These are phyloP conservation scores for Phaeosphaeriaceae sp. DNA, from an alignment of 2,329 filamentous ascomycete genomes.

Conservation along the genomic window DNA sequence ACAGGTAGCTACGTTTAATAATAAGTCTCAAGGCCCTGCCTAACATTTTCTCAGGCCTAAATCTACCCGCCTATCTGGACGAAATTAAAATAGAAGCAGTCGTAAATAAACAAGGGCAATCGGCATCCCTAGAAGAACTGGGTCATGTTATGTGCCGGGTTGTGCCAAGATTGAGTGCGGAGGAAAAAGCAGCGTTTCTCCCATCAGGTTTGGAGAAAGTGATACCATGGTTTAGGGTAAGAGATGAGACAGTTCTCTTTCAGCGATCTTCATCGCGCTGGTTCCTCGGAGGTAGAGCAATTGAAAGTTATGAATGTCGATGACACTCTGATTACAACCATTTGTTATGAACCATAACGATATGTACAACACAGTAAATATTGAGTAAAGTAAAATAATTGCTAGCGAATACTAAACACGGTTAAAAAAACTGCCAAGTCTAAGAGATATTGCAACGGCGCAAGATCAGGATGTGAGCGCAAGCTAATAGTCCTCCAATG, in stretches of 20 bases:
- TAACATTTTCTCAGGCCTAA: conserved; percentile 7
- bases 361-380: conserved; percentile 1
- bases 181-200: conserved; percentile 18
- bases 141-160: conserved; percentile 26
- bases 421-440: too few species aligned
- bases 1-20: conserved; percentile 14
- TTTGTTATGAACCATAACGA: background rate
- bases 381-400: conserved; percentile 25
- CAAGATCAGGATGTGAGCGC: background rate
- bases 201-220: conserved; percentile 7
- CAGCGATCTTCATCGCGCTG: conserved; percentile 29
- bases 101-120: conserved; percentile 15
- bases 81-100: conserved; percentile 22
- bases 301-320: conserved; percentile 46
- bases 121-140: conserved; percentile 22
- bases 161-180: conserved; percentile 13
- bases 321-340: conserved; percentile 7
- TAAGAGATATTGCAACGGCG: background rate
- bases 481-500: conserved; percentile 1
- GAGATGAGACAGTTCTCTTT: conserved; percentile 42
- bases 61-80: conserved; percentile 17
- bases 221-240: conserved; percentile 35
- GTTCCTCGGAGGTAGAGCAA: conserved; percentile 42
- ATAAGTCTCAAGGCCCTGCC: background rate
- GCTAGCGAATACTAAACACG: too few species aligned